Conservation (phyloP, 2,329 filamentous ascomycete species). For the Hyphodiscus sp. region DNA sequence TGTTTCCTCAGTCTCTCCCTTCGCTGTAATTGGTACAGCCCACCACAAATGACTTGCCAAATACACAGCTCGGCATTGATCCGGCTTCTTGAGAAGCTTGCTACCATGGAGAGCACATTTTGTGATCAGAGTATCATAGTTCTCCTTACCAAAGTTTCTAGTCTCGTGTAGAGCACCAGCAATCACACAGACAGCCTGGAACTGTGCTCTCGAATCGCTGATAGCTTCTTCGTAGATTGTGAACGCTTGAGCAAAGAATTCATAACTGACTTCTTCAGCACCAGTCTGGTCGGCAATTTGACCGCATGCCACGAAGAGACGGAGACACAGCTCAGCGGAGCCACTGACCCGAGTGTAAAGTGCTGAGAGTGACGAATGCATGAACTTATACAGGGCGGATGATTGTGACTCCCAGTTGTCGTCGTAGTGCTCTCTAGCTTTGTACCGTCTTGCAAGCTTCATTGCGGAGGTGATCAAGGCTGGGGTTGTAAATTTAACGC, state of each 20-base stretch:
- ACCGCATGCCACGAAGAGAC: conserved; percentile 85
- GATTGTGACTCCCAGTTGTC: conserved; percentile 68
- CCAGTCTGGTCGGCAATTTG: conserved; percentile 87
- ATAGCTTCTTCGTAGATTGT: conserved; percentile 97
- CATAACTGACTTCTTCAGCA: conserved; percentile 94
- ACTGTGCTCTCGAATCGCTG: conserved; percentile 92
- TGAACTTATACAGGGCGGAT: conserved; percentile 88
- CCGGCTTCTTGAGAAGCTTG: conserved; percentile 94
- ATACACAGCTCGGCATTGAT: conserved; percentile 95
- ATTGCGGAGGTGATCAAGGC: conserved; percentile 85
- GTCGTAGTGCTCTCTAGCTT: conserved; percentile 80
- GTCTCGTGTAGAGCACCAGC: conserved; percentile 84
- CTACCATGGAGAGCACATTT: conserved; percentile 96
- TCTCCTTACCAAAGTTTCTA: conserved; percentile 88
- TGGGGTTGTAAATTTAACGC: conserved; percentile 91
- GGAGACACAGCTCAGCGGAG: conserved; percentile 79
- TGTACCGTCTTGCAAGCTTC: conserved; percentile 83
- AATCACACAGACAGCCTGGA: conserved; percentile 94
- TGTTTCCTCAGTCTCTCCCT: conserved; percentile 78
- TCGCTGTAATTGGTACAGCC: conserved; percentile 75
- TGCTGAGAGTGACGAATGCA: conserved; percentile 80
- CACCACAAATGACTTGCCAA: conserved; percentile 97
- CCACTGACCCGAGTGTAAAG: conserved; percentile 80
- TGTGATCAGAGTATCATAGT: conserved; percentile 97
- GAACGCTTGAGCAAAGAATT: conserved; percentile 97